Evolutionary conservation across 495 filamentous ascomycete genomes (phyloP), one percentile per base, ranked within the genome.

Genomic region (Poronia punctata): DNA sequence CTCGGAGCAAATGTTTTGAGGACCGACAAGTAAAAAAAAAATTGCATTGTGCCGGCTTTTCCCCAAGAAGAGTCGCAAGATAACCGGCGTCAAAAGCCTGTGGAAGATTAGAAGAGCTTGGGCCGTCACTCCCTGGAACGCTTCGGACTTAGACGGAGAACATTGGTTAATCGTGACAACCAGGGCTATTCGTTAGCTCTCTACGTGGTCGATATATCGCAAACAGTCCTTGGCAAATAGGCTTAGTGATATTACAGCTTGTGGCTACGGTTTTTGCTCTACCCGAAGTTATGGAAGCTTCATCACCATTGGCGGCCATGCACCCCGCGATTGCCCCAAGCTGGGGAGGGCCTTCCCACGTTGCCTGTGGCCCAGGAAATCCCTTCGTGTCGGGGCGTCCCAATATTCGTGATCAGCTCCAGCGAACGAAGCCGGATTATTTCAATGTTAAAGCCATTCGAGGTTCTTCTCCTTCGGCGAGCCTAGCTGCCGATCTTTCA

Each of bases 281-380:
- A 7, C n/a, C 35, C 17, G 25, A 28, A 43, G 61, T 19, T 21
- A 95, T 98, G 87, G 86, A 95, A 65, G 81, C 81, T 32, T 98
- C 90, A 35, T 98, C 92, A 41, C 92, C 92, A 31, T 66, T 95
- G 53, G 92, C 90, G 57, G 88, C 89, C 26, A 86, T 98, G 83
- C 88, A 87, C 71, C 86, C 86, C 46, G 75, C 80, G 4, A 77
- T 83, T 22, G 66, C 84, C 32, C 60, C 72, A 15, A 37, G 46
- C 17, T 76, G 70, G 55, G 66, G 61, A 3, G 67, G 80, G 33
- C 57, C 65, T 48, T 52, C 61, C 27, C 64, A 67, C 51, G 66
- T 70, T 35, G 66, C 70, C 14, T 79, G 83, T 57, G 79, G 76
- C 24, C 61, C 72, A 11, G 75, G 71, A 51, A 76, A 66, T 50